Evolutionary conservation across 768 basidiomycete species (phyloP).

Genomic region (Auriscalpium orientale): DNA sequence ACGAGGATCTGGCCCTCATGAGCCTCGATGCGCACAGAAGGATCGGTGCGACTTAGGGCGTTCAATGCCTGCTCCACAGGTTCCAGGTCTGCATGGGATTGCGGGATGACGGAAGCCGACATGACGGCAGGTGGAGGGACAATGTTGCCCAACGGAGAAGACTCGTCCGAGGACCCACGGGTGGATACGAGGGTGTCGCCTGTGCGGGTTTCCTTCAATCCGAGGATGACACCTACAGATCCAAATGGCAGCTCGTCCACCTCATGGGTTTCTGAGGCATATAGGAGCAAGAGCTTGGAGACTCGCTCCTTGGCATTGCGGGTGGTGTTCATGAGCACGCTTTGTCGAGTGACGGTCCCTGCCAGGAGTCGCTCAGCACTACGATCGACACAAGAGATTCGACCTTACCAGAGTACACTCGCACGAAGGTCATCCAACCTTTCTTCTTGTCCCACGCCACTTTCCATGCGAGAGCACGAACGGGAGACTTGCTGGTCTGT

Average conservation of each 20-base stretch:
- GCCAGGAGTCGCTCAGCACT: constrained; percentile 1
- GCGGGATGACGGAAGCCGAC: constrained; percentile 74
- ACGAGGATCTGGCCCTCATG: constrained; percentile 81
- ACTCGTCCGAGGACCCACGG: constrained; percentile 26
- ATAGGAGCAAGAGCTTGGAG: constrained; percentile 69
- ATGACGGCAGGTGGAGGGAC: constrained; percentile 78
- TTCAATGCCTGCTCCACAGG: constrained; percentile 72
- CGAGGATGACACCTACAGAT: constrained; percentile 77
- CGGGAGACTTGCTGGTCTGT: constrained; percentile 38
- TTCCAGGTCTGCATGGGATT: constrained; percentile 69
- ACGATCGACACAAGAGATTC: not conserved
- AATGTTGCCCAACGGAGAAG: constrained; percentile 51
- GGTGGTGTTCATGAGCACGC: constrained; percentile 52
- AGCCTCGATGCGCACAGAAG: constrained; percentile 73
- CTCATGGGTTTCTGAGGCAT: constrained; percentile 69
- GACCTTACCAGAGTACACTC: constrained; percentile 74
- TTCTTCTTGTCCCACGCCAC: constrained; percentile 75
- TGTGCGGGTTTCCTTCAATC: constrained; percentile 76
- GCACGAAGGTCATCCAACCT: constrained; percentile 92
- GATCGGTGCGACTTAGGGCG: constrained; percentile 75
- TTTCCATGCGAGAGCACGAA: constrained; percentile 79
- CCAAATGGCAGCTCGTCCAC: constrained; percentile 77
- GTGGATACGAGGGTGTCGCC: constrained; percentile 75
- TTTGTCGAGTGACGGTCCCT: constrained; percentile 68
- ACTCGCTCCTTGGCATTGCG: constrained; percentile 65